Evolutionary conservation across 2,329 filamentous ascomycete species (phyloP).

Genomic region (Epichloe hybrida): DNA sequence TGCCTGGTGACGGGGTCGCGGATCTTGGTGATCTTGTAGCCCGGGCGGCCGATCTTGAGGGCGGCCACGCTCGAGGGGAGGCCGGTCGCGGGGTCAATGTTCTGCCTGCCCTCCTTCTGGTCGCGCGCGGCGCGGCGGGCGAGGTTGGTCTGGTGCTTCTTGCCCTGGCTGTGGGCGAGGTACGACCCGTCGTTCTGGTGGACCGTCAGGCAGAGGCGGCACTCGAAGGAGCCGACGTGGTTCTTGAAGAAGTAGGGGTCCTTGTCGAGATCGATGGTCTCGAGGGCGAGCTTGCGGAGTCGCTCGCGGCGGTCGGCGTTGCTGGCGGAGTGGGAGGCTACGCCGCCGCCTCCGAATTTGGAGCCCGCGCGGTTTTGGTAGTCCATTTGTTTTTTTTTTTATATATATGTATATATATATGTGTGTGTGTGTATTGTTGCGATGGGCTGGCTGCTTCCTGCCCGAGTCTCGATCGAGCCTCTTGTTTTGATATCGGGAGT

Average conservation of each 20-base stretch:
- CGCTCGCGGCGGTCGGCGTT: constrained; percentile 96
- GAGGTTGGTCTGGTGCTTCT: constrained; percentile 98
- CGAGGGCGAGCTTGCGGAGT: constrained; percentile 91
- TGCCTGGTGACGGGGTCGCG: constrained; percentile 80
- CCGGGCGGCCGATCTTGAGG: constrained; percentile 89
- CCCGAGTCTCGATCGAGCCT: too few species aligned
- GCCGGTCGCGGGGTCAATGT: constrained; percentile 54
- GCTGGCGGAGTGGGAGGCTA: constrained; percentile 82
- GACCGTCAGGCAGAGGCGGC: constrained; percentile 88
- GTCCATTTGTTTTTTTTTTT: constrained; percentile 26
- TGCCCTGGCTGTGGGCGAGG: constrained; percentile 93
- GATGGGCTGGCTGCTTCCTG: too few species aligned
- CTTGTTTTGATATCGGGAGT: not conserved
- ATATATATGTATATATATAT: too few species aligned
- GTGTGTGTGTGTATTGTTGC: too few species aligned
- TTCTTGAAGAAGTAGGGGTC: constrained; percentile 99
- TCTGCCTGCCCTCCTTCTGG: constrained; percentile 69
- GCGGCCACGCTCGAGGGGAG: constrained; percentile 62
- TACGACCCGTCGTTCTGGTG: constrained; percentile 99
- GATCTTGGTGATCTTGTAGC: constrained; percentile 96
- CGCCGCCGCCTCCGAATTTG: constrained; percentile 94
- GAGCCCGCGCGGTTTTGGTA: constrained; percentile 89
- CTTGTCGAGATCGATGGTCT: constrained; percentile 98
- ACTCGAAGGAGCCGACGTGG: constrained; percentile 96
- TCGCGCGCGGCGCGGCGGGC: constrained; percentile 90